Percentiles rank a stretch among this genome's conserved stretches.
These are phyloP conservation scores for Yarrowia sp. DNA, from an alignment of 805 yeast genomes.

Conservation along the genomic window DNA sequence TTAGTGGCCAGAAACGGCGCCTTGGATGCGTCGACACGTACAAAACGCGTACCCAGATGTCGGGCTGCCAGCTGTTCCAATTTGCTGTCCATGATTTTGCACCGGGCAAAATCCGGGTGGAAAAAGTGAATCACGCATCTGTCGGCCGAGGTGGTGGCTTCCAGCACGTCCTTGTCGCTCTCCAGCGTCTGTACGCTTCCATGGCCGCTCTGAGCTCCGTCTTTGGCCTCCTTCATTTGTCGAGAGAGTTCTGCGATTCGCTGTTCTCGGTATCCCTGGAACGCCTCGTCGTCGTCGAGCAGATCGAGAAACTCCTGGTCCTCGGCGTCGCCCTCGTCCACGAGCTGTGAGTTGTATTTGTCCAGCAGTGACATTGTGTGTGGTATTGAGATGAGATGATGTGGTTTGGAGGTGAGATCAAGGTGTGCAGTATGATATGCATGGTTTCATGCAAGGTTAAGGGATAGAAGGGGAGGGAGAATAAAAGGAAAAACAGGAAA, in stretches of 20 bases:
- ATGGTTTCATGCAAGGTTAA: too few relatives aligned
- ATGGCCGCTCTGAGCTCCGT: constrained; percentile 42
- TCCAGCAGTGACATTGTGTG: constrained; percentile 7
- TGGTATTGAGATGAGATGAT: not conserved
- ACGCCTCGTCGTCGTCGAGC: constrained; percentile 49
- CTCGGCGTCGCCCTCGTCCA: constrained; percentile 28
- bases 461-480: not conserved
- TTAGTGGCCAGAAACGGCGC: constrained; percentile 72
- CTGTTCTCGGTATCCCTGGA: constrained; percentile 56
- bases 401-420: not conserved
- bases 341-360: not conserved
- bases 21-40: constrained; percentile 53
- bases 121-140: constrained; percentile 58
- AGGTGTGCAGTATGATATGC: not conserved
- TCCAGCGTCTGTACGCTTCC: constrained; percentile 45
- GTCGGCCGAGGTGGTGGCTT: constrained; percentile 45
- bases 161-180: constrained; percentile 58
- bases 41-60: constrained; percentile 49
- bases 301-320: constrained; percentile 34
- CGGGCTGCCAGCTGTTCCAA: constrained; percentile 48
- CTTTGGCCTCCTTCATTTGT: constrained; percentile 41
- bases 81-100: constrained; percentile 55
- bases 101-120: constrained; percentile 57
- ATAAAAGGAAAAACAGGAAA: too few relatives aligned
- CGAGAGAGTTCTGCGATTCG: constrained; percentile 56